Evolutionary conservation across 192 early-diverging fungal genomes (phyloP).

Genomic region (Coemansia sp.): DNA sequence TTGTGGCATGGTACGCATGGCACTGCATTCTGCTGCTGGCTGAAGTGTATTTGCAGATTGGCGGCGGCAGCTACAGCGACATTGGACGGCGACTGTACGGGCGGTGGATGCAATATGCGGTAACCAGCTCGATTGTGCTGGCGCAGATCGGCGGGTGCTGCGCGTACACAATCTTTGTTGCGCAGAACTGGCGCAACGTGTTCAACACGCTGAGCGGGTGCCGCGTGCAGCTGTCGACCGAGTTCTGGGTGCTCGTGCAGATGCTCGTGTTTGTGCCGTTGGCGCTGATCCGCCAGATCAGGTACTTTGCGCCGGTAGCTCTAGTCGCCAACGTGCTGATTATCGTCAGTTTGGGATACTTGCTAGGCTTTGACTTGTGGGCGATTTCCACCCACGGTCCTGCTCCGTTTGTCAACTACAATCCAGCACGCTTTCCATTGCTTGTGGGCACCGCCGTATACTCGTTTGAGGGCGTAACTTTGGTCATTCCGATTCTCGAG

Average conservation of each 20-base stretch:
- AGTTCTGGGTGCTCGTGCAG: constrained; percentile 80
- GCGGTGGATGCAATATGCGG: constrained; percentile 62
- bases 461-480: constrained; percentile 87
- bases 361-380: constrained; percentile 80
- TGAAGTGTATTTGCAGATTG: constrained; percentile 60
- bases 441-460: constrained; percentile 97
- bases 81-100: constrained; percentile 69
- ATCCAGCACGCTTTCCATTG: constrained; percentile 75
- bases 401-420: constrained; percentile 71
- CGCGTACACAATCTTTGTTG: constrained; percentile 89
- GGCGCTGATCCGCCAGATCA: constrained; percentile 89
- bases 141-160: constrained; percentile 87
- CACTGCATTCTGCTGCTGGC: constrained; percentile 67
- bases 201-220: constrained; percentile 70
- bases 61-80: constrained; percentile 68
- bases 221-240: constrained; percentile 60
- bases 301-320: constrained; percentile 83
- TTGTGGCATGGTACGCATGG: constrained; percentile 64
- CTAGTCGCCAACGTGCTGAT: constrained; percentile 93
- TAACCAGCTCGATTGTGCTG: constrained; percentile 68
- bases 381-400: constrained; percentile 54
- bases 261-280: constrained; percentile 77
- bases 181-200: constrained; percentile 77
- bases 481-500: constrained; percentile 72
- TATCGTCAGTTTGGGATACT: constrained; percentile 78